Conservation (phyloP, 2,329 filamentous ascomycete genomes). For the Corniculantispora saksenae region DNA sequence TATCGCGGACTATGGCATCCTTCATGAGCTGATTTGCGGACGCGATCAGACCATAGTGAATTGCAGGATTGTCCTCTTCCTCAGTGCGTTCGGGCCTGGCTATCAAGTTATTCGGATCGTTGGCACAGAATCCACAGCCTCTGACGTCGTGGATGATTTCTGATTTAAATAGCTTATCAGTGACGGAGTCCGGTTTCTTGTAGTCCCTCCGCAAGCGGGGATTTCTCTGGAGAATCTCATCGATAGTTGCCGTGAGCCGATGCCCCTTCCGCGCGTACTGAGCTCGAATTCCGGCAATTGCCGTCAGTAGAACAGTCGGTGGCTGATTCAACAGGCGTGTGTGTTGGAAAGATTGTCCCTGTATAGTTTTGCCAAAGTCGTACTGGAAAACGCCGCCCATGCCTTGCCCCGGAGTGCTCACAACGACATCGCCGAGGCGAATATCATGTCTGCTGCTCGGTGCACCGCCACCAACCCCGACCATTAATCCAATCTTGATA, state of each 20-base stretch:
- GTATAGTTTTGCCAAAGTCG: conserved; percentile 28
- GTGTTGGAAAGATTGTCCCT: conserved; percentile 21
- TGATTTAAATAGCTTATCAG: too few relatives aligned
- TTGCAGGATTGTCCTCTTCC: neutral
- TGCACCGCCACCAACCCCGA: conserved; percentile 35
- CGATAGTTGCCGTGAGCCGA: conserved; percentile 19
- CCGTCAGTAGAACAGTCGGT: conserved; percentile 20
- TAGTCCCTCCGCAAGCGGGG: too few relatives aligned
- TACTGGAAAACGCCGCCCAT: conserved; percentile 29
- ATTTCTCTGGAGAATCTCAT: conserved; percentile 3
- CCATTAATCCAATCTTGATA: conserved; percentile 33
- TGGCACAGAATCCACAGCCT: neutral
- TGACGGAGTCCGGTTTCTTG: too few relatives aligned
- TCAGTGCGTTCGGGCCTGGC: neutral
- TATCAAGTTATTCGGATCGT: neutral
- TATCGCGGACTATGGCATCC: neutral
- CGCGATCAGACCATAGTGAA: too few relatives aligned
- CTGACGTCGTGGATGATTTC: too few relatives aligned
- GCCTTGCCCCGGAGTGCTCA: conserved; percentile 17
- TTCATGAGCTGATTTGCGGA: too few relatives aligned
- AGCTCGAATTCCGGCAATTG: conserved; percentile 17
- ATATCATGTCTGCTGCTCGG: conserved; percentile 38
- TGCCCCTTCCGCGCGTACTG: conserved; percentile 21
- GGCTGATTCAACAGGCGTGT: conserved; percentile 24
- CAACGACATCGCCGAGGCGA: conserved; percentile 31